These are phyloP conservation scores for Cordyceps farinosa DNA, from an alignment of 2,329 filamentous ascomycete species.

Conservation along the genomic window DNA sequence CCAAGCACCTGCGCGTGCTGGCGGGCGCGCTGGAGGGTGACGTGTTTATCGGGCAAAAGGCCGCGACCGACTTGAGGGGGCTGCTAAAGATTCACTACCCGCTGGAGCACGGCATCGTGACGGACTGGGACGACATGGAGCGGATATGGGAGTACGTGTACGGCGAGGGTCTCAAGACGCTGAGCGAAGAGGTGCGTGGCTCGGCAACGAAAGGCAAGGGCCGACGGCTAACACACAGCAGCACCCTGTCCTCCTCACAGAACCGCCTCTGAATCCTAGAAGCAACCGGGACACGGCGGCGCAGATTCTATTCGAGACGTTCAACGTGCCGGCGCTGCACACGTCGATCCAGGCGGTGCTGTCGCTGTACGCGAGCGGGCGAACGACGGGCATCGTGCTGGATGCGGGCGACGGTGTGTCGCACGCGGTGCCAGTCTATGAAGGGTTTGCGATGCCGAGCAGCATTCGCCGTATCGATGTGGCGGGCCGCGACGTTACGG, in stretches of 20 bases:
- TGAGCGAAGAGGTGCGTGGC: slow-evolving; percentile 80
- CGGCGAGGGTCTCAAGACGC: slow-evolving; percentile 88
- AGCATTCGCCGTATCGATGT: slow-evolving; percentile 96
- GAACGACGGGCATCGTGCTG: slow-evolving; percentile 92
- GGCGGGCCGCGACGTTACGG: slow-evolving; percentile 91
- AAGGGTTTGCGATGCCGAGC: slow-evolving; percentile 94
- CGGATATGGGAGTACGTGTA: slow-evolving; percentile 99
- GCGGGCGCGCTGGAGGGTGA: slow-evolving; percentile 96
- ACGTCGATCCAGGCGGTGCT: slow-evolving; percentile 96
- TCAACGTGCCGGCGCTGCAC: slow-evolving; percentile 95
- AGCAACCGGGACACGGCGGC: slow-evolving; percentile 94
- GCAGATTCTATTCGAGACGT: slow-evolving; percentile 97
- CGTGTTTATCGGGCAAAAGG: slow-evolving; percentile 89
- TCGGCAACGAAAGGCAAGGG: slow-evolving; percentile 12
- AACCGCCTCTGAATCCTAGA: slow-evolving; percentile 91
- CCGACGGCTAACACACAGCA: slow-evolving; percentile 31
- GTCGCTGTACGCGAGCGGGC: slow-evolving; percentile 90
- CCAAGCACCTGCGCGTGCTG: slow-evolving; percentile 90
- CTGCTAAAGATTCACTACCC: slow-evolving; percentile 95
- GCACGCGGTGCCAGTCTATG: slow-evolving; percentile 94
- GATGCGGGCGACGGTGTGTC: slow-evolving; percentile 96
- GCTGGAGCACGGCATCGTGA: slow-evolving; percentile 95
- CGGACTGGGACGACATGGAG: slow-evolving; percentile 99
- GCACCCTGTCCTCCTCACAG: slow-evolving; percentile 94
- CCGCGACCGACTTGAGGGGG: slow-evolving; percentile 83